A percentile compares a stretch with the other conserved stretches of the same genome.
phyloP scores from a whole-genome alignment of 352 stramenopile species.

The Globisporangium rhizosaccharum region DNA sequence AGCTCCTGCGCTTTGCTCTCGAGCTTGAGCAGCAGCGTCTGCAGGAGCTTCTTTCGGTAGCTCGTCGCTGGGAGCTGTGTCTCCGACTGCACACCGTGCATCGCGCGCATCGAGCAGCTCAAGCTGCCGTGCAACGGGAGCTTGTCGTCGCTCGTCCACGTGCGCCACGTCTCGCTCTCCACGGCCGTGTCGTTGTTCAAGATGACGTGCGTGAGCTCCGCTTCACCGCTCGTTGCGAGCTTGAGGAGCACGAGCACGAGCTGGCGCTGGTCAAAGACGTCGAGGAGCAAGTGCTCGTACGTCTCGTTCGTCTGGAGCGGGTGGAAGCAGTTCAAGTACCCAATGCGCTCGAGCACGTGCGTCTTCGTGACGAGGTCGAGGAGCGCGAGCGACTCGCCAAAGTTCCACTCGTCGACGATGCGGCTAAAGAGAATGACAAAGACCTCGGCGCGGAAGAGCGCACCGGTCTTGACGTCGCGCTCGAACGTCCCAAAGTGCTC shows the following conservation, averaged over 20 bases:
- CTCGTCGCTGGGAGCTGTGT: slow-evolving; percentile 41
- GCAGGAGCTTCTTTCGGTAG: slow-evolving; percentile 53
- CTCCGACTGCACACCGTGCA: slow-evolving; percentile 36
- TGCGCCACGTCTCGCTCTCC: slow-evolving; percentile 45
- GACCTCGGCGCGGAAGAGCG: slow-evolving; percentile 56
- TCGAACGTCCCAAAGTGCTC: slow-evolving; percentile 77
- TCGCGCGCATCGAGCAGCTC: slow-evolving; percentile 40
- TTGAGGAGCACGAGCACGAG: slow-evolving; percentile 50
- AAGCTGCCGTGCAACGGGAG: slow-evolving; percentile 34
- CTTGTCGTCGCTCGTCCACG: slow-evolving; percentile 52
- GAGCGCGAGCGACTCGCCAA: slow-evolving; percentile 57
- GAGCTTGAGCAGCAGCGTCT: slow-evolving; percentile 52
- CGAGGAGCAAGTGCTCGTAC: slow-evolving; percentile 43
- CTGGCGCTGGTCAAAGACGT: slow-evolving; percentile 49
- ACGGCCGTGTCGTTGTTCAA: slow-evolving; percentile 37
- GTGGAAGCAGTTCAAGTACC: slow-evolving; percentile 58
- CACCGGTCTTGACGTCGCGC: slow-evolving; percentile 41
- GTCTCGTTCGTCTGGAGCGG: slow-evolving; percentile 48
- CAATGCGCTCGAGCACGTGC: slow-evolving; percentile 58
- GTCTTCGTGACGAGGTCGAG: slow-evolving; percentile 60
- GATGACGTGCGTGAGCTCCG: slow-evolving; percentile 38
- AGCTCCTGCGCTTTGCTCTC: slow-evolving; percentile 43
- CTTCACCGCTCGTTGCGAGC: slow-evolving; percentile 36
- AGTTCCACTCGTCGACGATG: slow-evolving; percentile 68
- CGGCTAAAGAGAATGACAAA: slow-evolving; percentile 65